A percentile compares a stretch with the other conserved stretches of the same genome.
phyloP scores from a whole-genome alignment of 192 early-diverging fungal genomes.

The Coemansia sp. region DNA sequence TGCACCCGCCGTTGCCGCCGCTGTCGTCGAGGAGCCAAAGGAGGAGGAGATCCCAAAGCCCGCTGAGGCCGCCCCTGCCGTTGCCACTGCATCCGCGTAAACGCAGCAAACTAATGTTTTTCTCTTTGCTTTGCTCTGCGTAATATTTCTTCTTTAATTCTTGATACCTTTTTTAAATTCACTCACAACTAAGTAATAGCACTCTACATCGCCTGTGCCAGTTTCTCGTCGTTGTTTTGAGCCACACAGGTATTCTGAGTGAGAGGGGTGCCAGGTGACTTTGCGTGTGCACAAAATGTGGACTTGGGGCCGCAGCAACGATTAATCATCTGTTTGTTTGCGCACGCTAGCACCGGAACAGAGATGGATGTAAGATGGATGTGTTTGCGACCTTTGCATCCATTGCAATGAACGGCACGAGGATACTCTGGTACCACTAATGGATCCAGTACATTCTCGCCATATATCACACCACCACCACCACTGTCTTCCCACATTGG shows the following conservation, averaged over 20 bases:
- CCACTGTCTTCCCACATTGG: background rate
- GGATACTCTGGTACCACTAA: background rate
- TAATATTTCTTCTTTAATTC: slow-evolving; percentile 20
- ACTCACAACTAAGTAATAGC: slow-evolving; percentile 12
- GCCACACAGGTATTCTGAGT: background rate
- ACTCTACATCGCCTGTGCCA: background rate
- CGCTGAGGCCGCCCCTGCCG: slow-evolving; percentile 31
- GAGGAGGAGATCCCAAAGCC: slow-evolving; percentile 26
- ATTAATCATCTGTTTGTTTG: background rate
- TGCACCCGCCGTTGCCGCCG: slow-evolving; percentile 14
- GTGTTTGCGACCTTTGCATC: background rate
- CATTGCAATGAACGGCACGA: background rate
- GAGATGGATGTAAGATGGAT: background rate
- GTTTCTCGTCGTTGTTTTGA: background rate
- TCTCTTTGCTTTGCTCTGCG: slow-evolving; percentile 13
- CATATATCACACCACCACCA: background rate
- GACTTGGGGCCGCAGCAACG: background rate
- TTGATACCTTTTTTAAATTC: slow-evolving; percentile 18
- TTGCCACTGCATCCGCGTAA: slow-evolving; percentile 54
- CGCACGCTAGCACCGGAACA: background rate
- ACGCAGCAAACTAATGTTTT: slow-evolving; percentile 18
- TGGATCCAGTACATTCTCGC: background rate
- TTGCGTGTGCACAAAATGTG: background rate
- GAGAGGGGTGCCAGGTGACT: background rate
- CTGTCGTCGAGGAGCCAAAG: slow-evolving; percentile 16